Evolutionary conservation across 1,139 yeast genomes (phyloP), one percentile per base, ranked within the genome.

Genomic region (Yamadazyma trypodendri): DNA sequence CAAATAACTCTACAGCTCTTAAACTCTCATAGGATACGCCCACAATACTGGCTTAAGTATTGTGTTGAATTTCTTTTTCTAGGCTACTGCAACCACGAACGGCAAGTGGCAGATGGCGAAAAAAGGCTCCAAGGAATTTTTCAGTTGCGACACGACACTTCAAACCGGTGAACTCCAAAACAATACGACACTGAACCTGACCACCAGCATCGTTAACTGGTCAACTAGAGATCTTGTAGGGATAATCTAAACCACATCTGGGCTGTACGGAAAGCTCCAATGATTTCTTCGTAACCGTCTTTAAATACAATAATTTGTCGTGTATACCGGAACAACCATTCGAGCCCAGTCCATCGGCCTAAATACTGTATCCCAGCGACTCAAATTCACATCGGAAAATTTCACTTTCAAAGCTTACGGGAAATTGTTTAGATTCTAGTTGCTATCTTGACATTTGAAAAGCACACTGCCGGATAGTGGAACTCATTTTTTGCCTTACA

Each of bases 91-190:
- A 8, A 20, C 12, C n/a, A 24, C 12, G 28, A 7, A 12, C 14
- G 12, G 28, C 15, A 12, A 12, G 28, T 12, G 28, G 12, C 9
- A 24, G 5, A 12, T n/a, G 28, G 28, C 15, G 12, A 24, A 11
- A 23, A 11, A 23, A 24, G 28, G 15, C 12, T 24, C 28, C 29
- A n/a, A 15, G 11, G 14, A 15, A 27, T 9, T 27, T 27, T 27
- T 27, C 29, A 27, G 29, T 27, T 7, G 10, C 17, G 29, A 27
- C 29, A 27, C 29, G 29, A 27, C 29, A 18, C 21, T n/a, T n/a
- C n/a, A n/a, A n/a, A n/a, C n/a, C n/a, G n/a, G n/a, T n/a, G n/a
- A n/a, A n/a, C 21, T 18, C 21, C 21, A 18, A 18, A 18, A 18
- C 21, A 18, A 5, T 18, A 18, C 8, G n/a, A n/a, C n/a, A n/a